Evolutionary conservation across 2,329 filamentous ascomycete genomes (phyloP).

Genomic region (Aureobasidium melanogenum): DNA sequence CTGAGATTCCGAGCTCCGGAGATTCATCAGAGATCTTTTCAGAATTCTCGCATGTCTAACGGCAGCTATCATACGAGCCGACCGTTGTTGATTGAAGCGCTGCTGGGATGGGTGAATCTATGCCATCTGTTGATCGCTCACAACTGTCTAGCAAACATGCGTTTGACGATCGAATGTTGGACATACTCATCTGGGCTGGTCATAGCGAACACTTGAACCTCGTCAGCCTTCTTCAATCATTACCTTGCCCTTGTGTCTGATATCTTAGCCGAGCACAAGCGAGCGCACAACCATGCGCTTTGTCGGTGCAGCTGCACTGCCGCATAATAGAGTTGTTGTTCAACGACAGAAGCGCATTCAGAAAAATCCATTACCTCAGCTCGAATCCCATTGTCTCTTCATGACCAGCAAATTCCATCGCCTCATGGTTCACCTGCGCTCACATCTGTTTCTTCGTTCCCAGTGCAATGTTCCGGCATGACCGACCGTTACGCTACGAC

Average conservation of each 20-base stretch:
- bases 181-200: background rate
- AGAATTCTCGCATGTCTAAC: background rate
- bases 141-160: background rate
- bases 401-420: background rate
- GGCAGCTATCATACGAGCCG: background rate
- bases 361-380: background rate
- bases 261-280: too few relatives aligned
- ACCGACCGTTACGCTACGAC: background rate
- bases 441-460: background rate
- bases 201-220: background rate
- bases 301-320: background rate
- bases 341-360: too few relatives aligned
- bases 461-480: background rate
- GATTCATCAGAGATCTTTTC: background rate
- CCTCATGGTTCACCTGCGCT: background rate
- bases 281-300: background rate
- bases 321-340: too few relatives aligned
- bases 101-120: too few relatives aligned
- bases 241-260: background rate
- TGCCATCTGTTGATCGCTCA: background rate
- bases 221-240: background rate
- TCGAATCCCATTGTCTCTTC: background rate
- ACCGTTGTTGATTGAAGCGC: background rate
- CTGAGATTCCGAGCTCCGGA: background rate
- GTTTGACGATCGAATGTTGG: background rate